Base-by-base conservation (phyloP, 2,329 filamentous ascomycete species). In the Chaetomiaceae sp. region DNA sequence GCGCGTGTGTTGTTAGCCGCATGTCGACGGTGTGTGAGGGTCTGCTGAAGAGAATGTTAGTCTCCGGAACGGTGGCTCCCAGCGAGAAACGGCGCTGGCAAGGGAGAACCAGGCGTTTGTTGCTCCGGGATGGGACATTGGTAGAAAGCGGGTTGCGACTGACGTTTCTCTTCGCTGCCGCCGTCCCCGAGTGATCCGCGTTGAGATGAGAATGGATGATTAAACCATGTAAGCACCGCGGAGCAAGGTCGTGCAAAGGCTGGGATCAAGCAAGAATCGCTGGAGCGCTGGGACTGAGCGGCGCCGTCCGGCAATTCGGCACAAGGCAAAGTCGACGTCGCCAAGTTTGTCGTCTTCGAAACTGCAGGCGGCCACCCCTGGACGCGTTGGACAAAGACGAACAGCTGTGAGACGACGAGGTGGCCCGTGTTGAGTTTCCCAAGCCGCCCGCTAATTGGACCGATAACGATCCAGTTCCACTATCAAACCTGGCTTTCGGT, bases 1-100 rank as follows among this genome's bases (percentile, higher is more conserved):
- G 70, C 71, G 69, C 68, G 54, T 66, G 58, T 45, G 68, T 64
- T 62, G 62, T 66, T 52, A 71, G 57, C 50, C 70, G 66, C 75
- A 79, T 79, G 6, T 47, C 65, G 26, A 32, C 22, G 36, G 20
- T 40, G 14, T 42, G 26, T 30, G 42, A 17, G 19, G 17, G 6
- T 27, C 38, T 45, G 41, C 14, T 17, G 19, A 35, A 11, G 20
- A 17, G 8, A 33, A 11, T 22, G 35, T 46, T 10, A 41, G 44
- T 22, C n/a, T n/a, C n/a, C n/a, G n/a, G n/a, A n/a, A n/a, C n/a
- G n/a, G n/a, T n/a, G n/a, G n/a, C n/a, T n/a, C n/a, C n/a, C n/a
- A n/a, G n/a, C n/a, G n/a, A n/a, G n/a, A n/a, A n/a, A n/a, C 24
- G 19, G 33, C 7, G 12, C 4, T 14, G 4, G 29, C 7, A 15